Conservation (phyloP, 257 asterid genomes). For the Solanum commersonii region DNA sequence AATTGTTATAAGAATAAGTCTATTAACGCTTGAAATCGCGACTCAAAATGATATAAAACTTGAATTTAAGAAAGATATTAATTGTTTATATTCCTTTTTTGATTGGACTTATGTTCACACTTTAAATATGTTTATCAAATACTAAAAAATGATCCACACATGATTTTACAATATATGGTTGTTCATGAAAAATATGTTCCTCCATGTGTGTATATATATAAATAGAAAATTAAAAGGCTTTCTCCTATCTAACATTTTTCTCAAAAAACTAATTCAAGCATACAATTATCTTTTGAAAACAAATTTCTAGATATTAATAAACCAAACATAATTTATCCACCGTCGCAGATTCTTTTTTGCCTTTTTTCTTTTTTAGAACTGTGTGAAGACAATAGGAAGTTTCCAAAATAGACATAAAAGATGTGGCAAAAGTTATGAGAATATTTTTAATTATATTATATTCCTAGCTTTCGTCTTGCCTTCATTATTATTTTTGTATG, state of each 20-base stretch:
- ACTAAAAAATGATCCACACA: neutral
- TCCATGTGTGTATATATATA: neutral
- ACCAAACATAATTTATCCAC: neutral
- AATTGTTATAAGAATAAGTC: neutral
- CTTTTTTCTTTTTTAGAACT: neutral
- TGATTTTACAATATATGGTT: neutral
- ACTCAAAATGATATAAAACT: neutral
- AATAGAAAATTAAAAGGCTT: neutral
- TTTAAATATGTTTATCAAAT: neutral
- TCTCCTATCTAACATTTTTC: neutral
- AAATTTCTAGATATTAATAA: neutral
- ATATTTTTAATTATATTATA: neutral
- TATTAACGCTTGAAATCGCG: neutral
- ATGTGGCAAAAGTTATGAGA: neutral
- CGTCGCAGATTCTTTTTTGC: neutral
- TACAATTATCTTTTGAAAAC: neutral
- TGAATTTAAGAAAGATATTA: neutral
- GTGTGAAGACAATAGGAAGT: neutral
- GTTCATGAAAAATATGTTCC: neutral
- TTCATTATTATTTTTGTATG: neutral
- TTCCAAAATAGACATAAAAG: neutral
- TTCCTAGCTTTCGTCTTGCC: neutral
- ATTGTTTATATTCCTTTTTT: neutral
- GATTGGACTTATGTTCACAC: neutral
- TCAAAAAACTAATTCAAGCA: neutral